Percentiles rank a stretch among this genome's conserved stretches.
Conservation (phyloP, 176 grass and related monocot genomes). For the Miscanthus lutarioriparius region DNA sequence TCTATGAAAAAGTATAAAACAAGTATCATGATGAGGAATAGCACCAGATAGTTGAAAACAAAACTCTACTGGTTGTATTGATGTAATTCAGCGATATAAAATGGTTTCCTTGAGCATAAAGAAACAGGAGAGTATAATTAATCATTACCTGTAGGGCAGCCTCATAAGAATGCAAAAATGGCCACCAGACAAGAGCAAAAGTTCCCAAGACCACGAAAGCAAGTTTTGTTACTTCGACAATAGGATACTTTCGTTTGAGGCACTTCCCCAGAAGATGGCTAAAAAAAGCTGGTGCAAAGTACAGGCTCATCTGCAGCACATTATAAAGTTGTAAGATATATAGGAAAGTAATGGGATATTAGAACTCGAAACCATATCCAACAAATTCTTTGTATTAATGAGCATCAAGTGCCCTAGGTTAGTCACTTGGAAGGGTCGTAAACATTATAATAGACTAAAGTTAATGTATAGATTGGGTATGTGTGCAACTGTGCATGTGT, state of each 20-base stretch:
- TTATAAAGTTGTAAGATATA: conserved; percentile 1
- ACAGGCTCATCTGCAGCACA: conserved; percentile 90
- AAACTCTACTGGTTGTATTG: background rate
- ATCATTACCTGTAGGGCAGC: conserved; percentile 60
- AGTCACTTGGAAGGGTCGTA: conserved; percentile 8
- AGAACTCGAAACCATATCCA: background rate
- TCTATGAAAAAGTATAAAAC: conserved; percentile 16
- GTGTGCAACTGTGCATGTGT: background rate
- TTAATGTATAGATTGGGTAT: background rate
- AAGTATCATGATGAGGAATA: background rate
- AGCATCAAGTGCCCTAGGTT: background rate
- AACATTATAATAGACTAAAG: conserved; percentile 9
- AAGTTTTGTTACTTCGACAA: conserved; percentile 73
- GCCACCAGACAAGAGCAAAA: conserved; percentile 88
- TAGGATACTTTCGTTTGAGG: conserved; percentile 61
- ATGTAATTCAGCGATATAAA: conserved; percentile 8
- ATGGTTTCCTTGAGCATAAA: conserved; percentile 1
- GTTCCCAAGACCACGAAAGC: conserved; percentile 75
- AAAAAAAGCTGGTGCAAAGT: conserved; percentile 93
- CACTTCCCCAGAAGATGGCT: conserved; percentile 89
- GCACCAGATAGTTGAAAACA: background rate
- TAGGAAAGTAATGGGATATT: background rate
- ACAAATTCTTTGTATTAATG: background rate
- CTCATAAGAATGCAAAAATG: conserved; percentile 81
- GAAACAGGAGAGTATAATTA: background rate